phyloP scores from a whole-genome alignment of 163 green algal species.

The Coccomyxa subellipsoidea region DNA sequence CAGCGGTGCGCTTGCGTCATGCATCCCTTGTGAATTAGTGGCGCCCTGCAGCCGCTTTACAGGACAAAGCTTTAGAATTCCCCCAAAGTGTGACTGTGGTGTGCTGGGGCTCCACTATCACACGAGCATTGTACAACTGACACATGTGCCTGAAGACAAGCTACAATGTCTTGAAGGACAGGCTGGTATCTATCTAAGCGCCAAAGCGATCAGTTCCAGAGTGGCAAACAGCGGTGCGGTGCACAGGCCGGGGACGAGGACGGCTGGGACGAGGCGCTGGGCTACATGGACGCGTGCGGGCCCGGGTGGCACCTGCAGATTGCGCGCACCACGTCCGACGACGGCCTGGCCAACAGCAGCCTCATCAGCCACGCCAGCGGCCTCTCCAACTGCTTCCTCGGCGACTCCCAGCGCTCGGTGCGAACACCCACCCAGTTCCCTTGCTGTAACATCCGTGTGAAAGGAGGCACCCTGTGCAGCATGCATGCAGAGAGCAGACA shows the following conservation, averaged over 20 bases:
- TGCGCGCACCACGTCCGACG: constrained; percentile 25
- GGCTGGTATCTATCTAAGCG: not conserved
- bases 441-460: too few relatives aligned
- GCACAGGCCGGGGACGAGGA: constrained; percentile 41
- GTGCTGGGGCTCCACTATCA: too few relatives aligned
- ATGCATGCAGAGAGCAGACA: too few relatives aligned
- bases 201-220: not conserved
- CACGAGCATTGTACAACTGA: too few relatives aligned
- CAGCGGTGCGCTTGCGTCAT: too few relatives aligned
- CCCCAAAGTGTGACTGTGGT: too few relatives aligned
- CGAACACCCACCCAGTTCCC: too few relatives aligned
- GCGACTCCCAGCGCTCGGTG: constrained; percentile 12
- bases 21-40: too few relatives aligned
- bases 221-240: not conserved
- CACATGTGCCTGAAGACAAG: too few relatives aligned
- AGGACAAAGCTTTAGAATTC: too few relatives aligned
- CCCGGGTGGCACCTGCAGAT: constrained; percentile 43
- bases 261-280: constrained; percentile 48
- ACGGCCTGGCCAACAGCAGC: constrained; percentile 9
- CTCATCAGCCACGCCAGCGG: constrained; percentile 18
- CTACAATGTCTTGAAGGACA: not conserved
- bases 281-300: constrained; percentile 47
- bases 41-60: too few relatives aligned
- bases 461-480: too few relatives aligned
- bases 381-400: constrained; percentile 18